Evolutionary conservation across 306 rosid genomes (phyloP).

Genomic region (Dalbergia cochinchinensis): DNA sequence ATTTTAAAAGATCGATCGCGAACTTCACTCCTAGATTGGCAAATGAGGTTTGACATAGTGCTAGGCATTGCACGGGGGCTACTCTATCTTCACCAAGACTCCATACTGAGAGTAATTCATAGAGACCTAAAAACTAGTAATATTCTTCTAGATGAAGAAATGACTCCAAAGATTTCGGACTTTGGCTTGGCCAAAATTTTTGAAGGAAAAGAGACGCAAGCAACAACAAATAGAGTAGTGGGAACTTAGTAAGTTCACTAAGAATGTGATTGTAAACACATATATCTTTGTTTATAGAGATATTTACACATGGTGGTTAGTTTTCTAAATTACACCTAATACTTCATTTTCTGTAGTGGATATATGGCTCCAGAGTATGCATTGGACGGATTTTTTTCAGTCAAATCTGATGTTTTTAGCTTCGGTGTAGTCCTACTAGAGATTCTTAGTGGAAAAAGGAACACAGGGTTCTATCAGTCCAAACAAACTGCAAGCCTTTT

Average conservation of each 20-base stretch:
- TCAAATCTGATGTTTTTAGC: constrained; percentile 66
- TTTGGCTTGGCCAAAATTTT: constrained; percentile 51
- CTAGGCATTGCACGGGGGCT: constrained; percentile 47
- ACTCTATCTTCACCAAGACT: constrained; percentile 56
- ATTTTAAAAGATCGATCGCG: constrained; percentile 40
- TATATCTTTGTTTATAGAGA: neutral
- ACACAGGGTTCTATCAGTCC: constrained; percentile 57
- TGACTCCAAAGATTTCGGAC: constrained; percentile 54
- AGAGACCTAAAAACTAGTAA: constrained; percentile 55
- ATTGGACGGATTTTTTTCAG: constrained; percentile 57
- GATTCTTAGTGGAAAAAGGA: constrained; percentile 62
- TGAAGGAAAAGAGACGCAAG: constrained; percentile 46
- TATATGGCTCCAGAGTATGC: constrained; percentile 69
- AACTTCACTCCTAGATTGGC: constrained; percentile 49
- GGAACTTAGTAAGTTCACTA: constrained; percentile 51
- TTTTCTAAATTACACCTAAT: neutral
- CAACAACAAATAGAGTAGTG: constrained; percentile 39
- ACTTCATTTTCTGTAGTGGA: constrained; percentile 38
- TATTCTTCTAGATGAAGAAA: constrained; percentile 49
- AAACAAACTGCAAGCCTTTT: constrained; percentile 54
- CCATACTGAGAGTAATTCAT: constrained; percentile 47
- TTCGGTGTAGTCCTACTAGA: constrained; percentile 69
- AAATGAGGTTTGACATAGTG: constrained; percentile 51
- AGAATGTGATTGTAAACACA: neutral
- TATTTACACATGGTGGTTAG: neutral